These are phyloP conservation scores for Rhodotorula babjevae DNA, from an alignment of 768 basidiomycete species.

Conservation along the genomic window DNA sequence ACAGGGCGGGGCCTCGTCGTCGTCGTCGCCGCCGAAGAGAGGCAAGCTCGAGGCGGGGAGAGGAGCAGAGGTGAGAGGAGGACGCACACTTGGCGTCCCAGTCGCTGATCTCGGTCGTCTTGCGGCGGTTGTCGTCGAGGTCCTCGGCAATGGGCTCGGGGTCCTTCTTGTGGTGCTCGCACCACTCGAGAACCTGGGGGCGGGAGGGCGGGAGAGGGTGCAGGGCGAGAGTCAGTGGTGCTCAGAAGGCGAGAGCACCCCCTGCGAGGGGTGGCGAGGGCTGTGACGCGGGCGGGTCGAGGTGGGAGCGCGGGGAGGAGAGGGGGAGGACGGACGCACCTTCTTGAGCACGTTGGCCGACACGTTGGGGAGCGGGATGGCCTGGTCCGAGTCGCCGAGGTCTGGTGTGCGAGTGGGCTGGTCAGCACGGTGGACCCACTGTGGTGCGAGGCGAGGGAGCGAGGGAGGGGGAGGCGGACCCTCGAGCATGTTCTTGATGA, in stretches of 20 bases:
- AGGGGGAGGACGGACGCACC: slow-evolving; percentile 51
- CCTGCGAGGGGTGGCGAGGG: not conserved
- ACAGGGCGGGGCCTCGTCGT: not conserved
- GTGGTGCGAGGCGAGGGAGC: not conserved
- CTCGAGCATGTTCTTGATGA: slow-evolving; percentile 99
- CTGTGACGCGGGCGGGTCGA: not conserved
- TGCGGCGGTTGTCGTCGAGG: slow-evolving; percentile 91
- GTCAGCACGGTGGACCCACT: not conserved
- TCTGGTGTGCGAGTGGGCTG: slow-evolving; percentile 53
- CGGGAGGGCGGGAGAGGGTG: slow-evolving; percentile 23
- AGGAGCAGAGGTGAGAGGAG: not conserved
- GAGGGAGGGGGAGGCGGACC: slow-evolving; percentile 53
- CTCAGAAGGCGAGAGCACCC: too few species aligned
- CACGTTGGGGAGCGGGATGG: slow-evolving; percentile 91
- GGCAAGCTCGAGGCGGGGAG: too few species aligned
- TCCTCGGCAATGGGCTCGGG: slow-evolving; percentile 82
- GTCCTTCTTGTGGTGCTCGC: slow-evolving; percentile 96
- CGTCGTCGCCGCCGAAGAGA: too few species aligned
- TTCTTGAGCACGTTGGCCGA: slow-evolving; percentile 89
- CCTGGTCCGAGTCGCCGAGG: slow-evolving; percentile 87
- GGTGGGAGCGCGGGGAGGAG: too few species aligned
- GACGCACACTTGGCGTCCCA: slow-evolving; percentile 85
- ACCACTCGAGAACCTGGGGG: slow-evolving; percentile 88
- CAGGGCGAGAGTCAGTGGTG: slow-evolving; percentile 24
- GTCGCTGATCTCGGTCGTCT: slow-evolving; percentile 96